Evolutionary conservation across 2,329 filamentous ascomycete genomes (phyloP).

Genomic region (Colletotrichum lupini): DNA sequence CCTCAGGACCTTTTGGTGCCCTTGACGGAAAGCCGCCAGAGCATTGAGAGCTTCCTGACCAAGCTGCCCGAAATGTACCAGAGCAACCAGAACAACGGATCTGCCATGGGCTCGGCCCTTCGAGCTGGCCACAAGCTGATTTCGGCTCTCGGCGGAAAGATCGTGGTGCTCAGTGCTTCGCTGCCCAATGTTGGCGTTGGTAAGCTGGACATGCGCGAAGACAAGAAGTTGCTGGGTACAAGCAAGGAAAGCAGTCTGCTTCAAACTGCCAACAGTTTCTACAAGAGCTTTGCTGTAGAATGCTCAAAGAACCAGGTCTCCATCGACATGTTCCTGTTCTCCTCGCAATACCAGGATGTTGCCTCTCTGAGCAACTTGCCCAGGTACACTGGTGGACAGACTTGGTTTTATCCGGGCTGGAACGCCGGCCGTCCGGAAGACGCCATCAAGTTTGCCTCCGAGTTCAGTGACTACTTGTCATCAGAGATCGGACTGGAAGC

Average conservation of each 20-base stretch:
- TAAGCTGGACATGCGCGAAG: slow-evolving; percentile 91
- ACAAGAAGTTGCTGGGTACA: slow-evolving; percentile 95
- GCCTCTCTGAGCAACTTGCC: slow-evolving; percentile 95
- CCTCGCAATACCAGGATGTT: slow-evolving; percentile 96
- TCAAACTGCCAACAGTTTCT: slow-evolving; percentile 95
- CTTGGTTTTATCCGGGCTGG: slow-evolving; percentile 98
- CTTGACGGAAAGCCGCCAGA: slow-evolving; percentile 86
- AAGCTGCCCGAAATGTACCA: slow-evolving; percentile 98
- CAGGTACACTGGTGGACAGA: slow-evolving; percentile 95
- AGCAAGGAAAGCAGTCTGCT: slow-evolving; percentile 89
- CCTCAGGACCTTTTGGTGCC: slow-evolving; percentile 92
- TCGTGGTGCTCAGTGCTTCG: slow-evolving; percentile 89
- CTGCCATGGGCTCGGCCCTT: slow-evolving; percentile 95
- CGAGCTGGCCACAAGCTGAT: slow-evolving; percentile 96
- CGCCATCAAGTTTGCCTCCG: slow-evolving; percentile 96
- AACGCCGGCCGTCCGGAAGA: slow-evolving; percentile 94
- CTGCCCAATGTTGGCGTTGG: slow-evolving; percentile 91
- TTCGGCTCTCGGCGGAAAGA: slow-evolving; percentile 92
- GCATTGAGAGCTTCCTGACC: slow-evolving; percentile 89
- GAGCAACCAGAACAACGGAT: slow-evolving; percentile 87
- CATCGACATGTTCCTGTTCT: slow-evolving; percentile 98
- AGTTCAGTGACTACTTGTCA: slow-evolving; percentile 97
- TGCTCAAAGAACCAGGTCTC: slow-evolving; percentile 99
- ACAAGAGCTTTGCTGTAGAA: slow-evolving; percentile 98
- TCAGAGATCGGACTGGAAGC: slow-evolving; percentile 96